Evolutionary conservation across 768 basidiomycete genomes (phyloP), one percentile per base, ranked within the genome.

Genomic region (Trametes cinnabarina): DNA sequence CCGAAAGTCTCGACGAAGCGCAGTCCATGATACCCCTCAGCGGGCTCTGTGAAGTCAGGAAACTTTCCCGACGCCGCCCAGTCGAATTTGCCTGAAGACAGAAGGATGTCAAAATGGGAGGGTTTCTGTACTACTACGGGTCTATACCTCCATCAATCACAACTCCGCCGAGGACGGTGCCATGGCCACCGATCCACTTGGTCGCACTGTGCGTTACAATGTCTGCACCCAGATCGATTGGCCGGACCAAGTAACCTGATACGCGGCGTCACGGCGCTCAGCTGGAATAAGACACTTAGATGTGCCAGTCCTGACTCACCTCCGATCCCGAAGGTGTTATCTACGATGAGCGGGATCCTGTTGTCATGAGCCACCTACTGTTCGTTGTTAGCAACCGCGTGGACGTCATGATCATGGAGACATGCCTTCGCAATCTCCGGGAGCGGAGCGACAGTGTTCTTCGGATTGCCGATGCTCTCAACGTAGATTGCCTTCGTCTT

Each of bases 111-210:
- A 44, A n/a, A 32, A 7, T 10, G 56, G 4, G 7, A n/a, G 46
- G 47, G 20, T 11, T 54, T 55, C 61, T 39, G 28, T 39, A 39
- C 10, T 2, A 2, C 6, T 20, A 19, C 23, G 4, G 3, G 7
- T 62, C 70, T 66, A 23, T 66, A 81, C 87, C 89, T 6, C 82
- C 79, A 69, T 91, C 89, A 51, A 92, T 72, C 60, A 93, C 75
- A 17, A 90, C 82, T 40, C 90, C 91, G 7, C 79, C 88, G 46
- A 93, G 87, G 26, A 86, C 87, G 0, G 84, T 92, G 30, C 91
- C 90, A 59, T 90, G 88, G 0, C 87, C 87, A 15, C 87, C 85
- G 40, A 92, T 90, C 91, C 90, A 93, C 68, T 93, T 92, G 2
- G 91, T 91, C 0, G 87, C 87, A 48, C 85, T 87, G 68, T 91